Conservation (phyloP, 2,329 filamentous ascomycete species). For the Aspergillus oerlinghausenensis region DNA sequence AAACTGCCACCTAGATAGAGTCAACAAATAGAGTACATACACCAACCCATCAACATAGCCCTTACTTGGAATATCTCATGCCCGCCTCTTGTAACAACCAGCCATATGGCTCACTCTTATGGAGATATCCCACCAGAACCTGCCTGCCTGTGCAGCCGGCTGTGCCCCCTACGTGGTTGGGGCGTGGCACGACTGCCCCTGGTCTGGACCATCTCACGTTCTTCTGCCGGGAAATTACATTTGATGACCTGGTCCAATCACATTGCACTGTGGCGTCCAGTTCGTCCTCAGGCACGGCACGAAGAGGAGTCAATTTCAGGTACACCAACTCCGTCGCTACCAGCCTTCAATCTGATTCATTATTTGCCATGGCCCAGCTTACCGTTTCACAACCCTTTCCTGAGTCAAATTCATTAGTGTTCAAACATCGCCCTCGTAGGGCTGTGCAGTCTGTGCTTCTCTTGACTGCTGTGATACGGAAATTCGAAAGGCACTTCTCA, state of each 20-base stretch:
- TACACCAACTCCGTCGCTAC: background rate
- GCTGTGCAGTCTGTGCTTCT: background rate
- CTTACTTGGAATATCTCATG: background rate
- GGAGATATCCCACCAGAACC: background rate
- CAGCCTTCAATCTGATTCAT: background rate
- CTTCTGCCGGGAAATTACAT: constrained; percentile 14
- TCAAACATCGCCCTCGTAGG: background rate
- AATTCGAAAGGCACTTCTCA: too few species aligned
- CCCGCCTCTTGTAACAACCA: background rate
- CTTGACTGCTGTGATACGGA: background rate
- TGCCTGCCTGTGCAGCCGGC: background rate
- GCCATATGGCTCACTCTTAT: background rate
- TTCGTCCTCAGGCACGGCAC: constrained; percentile 9
- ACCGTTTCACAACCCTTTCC: background rate
- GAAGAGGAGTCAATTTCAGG: background rate
- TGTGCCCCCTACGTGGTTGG: background rate
- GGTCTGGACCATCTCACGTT: constrained; percentile 17
- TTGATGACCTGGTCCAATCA: constrained; percentile 10
- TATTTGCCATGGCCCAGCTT: background rate
- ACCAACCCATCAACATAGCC: background rate
- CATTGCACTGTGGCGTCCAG: background rate
- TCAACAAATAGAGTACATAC: background rate
- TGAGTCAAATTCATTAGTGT: background rate
- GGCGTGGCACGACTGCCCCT: constrained; percentile 4
- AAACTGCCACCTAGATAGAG: background rate